Base-by-base conservation (phyloP, 345 rosid genomes). In the Eucalyptus tenuipes region DNA sequence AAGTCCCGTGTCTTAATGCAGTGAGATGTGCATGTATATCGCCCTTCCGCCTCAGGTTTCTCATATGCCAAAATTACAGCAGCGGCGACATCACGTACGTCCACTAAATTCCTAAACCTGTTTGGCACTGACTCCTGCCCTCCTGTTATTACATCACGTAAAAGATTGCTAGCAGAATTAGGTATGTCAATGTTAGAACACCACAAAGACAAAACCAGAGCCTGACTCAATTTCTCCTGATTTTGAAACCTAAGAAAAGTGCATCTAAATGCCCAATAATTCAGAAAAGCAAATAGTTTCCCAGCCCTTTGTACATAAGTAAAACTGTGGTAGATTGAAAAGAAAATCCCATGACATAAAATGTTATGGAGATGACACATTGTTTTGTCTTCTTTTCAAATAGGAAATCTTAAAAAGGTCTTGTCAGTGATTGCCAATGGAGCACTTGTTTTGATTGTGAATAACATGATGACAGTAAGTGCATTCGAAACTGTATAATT, bases 21-120 rank as follows among this genome's bases (percentile, higher is more conserved):
- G 89, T 94, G 90, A 57, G 94, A 85, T 22, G 81, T n/a, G 88
- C 97, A 94, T 57, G 94, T 88, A 89, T 96, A 95, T 91, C 98
- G 92, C 59, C 97, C 94, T 91, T 89, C 80, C 1, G 94, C 93
- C 89, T 90, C 93, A 17, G 92, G 87, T 31, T 89, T 89, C 89
- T 89, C 91, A 53, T 87, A 89, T 24, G 89, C 91, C 89, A 89
- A 20, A 55, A 84, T 37, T 18, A 87, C 86, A n/a, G 91, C 94
- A 37, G 89, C 90, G 24, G 92, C 90, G 4, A 90, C 92, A 59
- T 93, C 93, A 25, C 91, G 91, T 29, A 91, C 94, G 64, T 93
- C 93, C 49, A 89, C 92, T 11, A 93, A 44, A 42, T 20, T 12
- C 42, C 91, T 88, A 3, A 29, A 11, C 89, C 89, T 91, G 90